Evolutionary conservation across 108 stramenopile genomes (phyloP).

Genomic region (Discostella stelligeroides): DNA sequence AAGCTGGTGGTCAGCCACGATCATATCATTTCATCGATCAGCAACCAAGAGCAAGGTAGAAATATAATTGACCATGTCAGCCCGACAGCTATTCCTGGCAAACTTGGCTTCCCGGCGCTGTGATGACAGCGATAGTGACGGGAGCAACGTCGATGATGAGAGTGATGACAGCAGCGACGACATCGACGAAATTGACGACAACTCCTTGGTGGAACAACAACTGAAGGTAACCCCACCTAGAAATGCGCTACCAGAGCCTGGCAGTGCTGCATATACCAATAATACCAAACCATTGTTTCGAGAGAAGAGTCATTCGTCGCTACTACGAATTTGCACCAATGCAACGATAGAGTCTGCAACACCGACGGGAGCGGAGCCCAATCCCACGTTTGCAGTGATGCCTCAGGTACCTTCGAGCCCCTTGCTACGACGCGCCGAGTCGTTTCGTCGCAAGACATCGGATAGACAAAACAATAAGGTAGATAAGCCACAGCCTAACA

Average conservation of each 20-base stretch:
- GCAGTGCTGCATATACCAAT: too few species aligned
- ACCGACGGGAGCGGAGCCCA: too few species aligned
- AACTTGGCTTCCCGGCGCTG: neutral
- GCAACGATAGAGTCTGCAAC: too few species aligned
- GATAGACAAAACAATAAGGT: too few species aligned
- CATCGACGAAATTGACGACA: too few species aligned
- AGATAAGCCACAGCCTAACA: neutral
- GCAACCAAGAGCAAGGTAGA: too few species aligned
- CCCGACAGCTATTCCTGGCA: conserved; percentile 2
- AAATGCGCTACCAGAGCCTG: neutral
- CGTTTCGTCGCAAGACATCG: neutral
- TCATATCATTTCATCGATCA: too few species aligned
- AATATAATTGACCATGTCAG: conserved; percentile 1
- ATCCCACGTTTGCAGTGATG: neutral
- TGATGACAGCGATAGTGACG: neutral
- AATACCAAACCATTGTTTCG: too few species aligned
- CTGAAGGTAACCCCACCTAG: neutral
- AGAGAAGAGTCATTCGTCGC: neutral
- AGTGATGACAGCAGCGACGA: neutral
- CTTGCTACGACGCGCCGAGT: conserved; percentile 12
- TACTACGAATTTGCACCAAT: neutral
- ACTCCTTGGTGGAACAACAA: too few species aligned
- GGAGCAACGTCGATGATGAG: conserved; percentile 1
- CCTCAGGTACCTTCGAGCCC: conserved; percentile 4
- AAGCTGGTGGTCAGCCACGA: too few species aligned